Evolutionary conservation across 495 filamentous ascomycete genomes (phyloP).

Genomic region (Lepidopterella palustris): DNA sequence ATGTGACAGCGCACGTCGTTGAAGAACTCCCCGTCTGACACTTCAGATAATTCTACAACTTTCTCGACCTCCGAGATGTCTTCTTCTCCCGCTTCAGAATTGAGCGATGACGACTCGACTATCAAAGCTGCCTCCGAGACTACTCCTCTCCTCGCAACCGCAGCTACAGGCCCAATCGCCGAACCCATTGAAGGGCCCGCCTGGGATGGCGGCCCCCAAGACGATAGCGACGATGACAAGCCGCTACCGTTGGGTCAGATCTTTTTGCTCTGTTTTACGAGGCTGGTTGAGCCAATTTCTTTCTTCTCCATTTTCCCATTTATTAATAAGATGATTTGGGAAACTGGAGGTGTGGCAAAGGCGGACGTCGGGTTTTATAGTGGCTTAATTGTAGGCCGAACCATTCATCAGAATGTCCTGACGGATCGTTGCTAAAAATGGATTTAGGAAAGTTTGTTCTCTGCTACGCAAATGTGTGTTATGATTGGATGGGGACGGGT

Average conservation of each 20-base stretch:
- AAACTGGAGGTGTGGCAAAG: slow-evolving; percentile 49
- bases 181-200: slow-evolving; percentile 1
- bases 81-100: neutral
- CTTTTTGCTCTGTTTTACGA: slow-evolving; percentile 58
- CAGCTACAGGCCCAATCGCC: slow-evolving; percentile 1
- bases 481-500: slow-evolving; percentile 55
- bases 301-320: slow-evolving; percentile 74
- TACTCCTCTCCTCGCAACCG: slow-evolving; percentile 15
- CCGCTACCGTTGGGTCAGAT: slow-evolving; percentile 56
- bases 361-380: slow-evolving; percentile 64
- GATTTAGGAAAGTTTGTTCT: slow-evolving; percentile 56
- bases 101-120: neutral
- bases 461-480: slow-evolving; percentile 56
- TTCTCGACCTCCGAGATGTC: neutral
- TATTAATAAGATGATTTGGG: slow-evolving; percentile 62
- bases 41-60: no score
- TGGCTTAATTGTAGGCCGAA: slow-evolving; percentile 51
- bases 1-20: no score
- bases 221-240: slow-evolving; percentile 31
- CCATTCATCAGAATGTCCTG: neutral
- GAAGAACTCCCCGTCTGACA: no score
- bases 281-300: slow-evolving; percentile 64
- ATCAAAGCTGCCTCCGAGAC: slow-evolving; percentile 14
- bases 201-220: neutral
- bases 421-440: neutral